Evolutionary conservation across 495 filamentous ascomycete genomes (phyloP).

Genomic region (Xanthoparmelia taractica): DNA sequence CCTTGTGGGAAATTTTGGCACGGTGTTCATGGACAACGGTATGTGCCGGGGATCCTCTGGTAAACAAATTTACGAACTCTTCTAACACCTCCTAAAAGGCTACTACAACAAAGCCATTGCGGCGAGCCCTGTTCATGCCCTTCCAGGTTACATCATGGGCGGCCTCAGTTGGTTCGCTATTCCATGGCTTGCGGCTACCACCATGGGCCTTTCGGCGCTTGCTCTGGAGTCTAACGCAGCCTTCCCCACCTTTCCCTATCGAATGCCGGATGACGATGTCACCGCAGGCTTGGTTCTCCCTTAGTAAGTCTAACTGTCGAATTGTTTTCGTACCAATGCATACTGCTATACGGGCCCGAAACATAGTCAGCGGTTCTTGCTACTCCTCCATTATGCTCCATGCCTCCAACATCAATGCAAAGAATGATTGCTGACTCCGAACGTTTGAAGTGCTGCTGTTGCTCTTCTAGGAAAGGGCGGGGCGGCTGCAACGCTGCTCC

Average conservation of each 20-base stretch:
- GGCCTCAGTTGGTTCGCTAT: conserved; percentile 94
- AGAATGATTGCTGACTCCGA: neutral
- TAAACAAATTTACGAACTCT: neutral
- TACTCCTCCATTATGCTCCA: neutral
- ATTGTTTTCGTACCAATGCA: neutral
- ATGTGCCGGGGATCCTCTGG: neutral
- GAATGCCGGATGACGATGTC: conserved; percentile 69
- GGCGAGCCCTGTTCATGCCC: conserved; percentile 78
- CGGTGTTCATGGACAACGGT: conserved; percentile 71
- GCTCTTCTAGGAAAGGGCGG: conserved; percentile 86
- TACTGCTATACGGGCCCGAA: too few relatives aligned
- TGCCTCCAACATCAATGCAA: neutral
- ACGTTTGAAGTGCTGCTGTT: conserved; percentile 52
- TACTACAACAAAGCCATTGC: conserved; percentile 97
- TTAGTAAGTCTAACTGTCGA: conserved; percentile 31
- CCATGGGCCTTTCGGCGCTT: conserved; percentile 85
- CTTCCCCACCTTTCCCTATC: conserved; percentile 64
- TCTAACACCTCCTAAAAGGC: conserved; percentile 32
- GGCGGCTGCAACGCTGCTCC: conserved; percentile 70
- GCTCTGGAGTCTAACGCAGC: conserved; percentile 68
- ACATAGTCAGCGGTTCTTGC: neutral
- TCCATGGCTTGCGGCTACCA: conserved; percentile 86
- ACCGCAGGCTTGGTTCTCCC: conserved; percentile 82
- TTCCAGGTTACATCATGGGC: conserved; percentile 88
- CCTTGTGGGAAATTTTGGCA: conserved; percentile 70